Conservation (phyloP, 2,329 filamentous ascomycete species). For the Sporothrix globosa region DNA sequence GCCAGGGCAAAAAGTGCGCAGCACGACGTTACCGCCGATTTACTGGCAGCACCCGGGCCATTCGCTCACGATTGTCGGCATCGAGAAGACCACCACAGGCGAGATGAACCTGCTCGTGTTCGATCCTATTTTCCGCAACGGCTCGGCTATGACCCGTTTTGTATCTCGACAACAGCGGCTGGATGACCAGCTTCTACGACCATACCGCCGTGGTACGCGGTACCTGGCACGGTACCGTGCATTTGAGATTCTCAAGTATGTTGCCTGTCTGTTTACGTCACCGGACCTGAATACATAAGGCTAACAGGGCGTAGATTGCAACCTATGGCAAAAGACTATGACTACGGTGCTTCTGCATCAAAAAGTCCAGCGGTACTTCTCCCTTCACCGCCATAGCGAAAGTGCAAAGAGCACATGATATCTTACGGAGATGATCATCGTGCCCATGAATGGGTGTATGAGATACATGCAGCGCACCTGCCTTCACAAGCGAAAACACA, state of each 20-base stretch:
- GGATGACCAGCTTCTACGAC: constrained; percentile 62
- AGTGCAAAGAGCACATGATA: not conserved
- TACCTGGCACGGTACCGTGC: constrained; percentile 72
- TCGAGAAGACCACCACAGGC: constrained; percentile 70
- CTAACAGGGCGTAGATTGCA: constrained; percentile 7
- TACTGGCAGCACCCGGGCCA: constrained; percentile 91
- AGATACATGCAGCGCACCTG: not conserved
- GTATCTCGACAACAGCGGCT: constrained; percentile 52
- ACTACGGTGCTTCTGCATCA: not conserved
- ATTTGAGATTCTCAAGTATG: constrained; percentile 79
- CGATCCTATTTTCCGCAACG: constrained; percentile 80
- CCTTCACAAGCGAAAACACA: not conserved
- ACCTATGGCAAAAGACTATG: constrained; percentile 18
- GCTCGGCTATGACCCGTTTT: constrained; percentile 63
- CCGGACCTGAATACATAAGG: no score
- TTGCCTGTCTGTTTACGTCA: not conserved
- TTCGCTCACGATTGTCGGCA: constrained; percentile 85
- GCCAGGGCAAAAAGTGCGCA: constrained; percentile 63
- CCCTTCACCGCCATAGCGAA: not conserved
- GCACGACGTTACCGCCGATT: constrained; percentile 76
- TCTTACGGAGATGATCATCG: not conserved
- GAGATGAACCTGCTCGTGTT: constrained; percentile 76
- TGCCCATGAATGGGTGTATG: no score
- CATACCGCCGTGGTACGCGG: constrained; percentile 70
- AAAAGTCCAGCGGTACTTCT: not conserved